A percentile compares a stretch with the other conserved stretches of the same genome.
These are phyloP conservation scores for Aspergillus fijiensis DNA, from an alignment of 2,329 filamentous ascomycete species.

Conservation along the genomic window DNA sequence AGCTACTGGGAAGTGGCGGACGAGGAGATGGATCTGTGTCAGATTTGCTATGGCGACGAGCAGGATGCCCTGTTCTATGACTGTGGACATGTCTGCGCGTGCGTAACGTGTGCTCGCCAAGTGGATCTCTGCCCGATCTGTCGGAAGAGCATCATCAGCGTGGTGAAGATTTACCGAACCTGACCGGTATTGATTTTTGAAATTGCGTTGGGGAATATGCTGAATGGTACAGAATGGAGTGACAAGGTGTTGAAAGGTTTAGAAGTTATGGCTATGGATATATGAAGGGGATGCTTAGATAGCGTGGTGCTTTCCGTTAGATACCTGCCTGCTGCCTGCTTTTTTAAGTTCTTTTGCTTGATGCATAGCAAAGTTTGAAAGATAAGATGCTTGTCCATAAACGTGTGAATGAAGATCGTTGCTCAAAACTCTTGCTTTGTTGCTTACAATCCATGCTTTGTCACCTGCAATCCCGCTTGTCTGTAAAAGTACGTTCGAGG, in stretches of 20 bases:
- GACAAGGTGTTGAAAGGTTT: background rate
- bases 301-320: background rate
- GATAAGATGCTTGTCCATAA: no score
- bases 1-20: conserved; percentile 63
- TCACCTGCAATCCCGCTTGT: no score
- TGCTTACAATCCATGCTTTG: no score
- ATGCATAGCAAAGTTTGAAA: no score
- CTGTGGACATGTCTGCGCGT: conserved; percentile 64
- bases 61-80: conserved; percentile 62
- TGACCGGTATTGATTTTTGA: conserved; percentile 23
- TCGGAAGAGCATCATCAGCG: conserved; percentile 55
- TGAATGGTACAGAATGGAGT: conserved; percentile 5
- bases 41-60: conserved; percentile 62
- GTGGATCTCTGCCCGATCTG: conserved; percentile 63
- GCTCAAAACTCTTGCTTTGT: no score
- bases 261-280: background rate
- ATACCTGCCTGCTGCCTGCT: background rate
- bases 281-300: background rate
- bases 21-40: conserved; percentile 59
- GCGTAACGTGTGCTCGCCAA: conserved; percentile 58
- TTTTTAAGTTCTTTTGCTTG: no score
- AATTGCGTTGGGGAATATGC: conserved; percentile 22
- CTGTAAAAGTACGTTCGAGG: no score
- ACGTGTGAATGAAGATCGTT: no score
- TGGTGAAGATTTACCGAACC: conserved; percentile 58